phyloP scores from a whole-genome alignment of 768 basidiomycete genomes.

The Russula earlei region DNA sequence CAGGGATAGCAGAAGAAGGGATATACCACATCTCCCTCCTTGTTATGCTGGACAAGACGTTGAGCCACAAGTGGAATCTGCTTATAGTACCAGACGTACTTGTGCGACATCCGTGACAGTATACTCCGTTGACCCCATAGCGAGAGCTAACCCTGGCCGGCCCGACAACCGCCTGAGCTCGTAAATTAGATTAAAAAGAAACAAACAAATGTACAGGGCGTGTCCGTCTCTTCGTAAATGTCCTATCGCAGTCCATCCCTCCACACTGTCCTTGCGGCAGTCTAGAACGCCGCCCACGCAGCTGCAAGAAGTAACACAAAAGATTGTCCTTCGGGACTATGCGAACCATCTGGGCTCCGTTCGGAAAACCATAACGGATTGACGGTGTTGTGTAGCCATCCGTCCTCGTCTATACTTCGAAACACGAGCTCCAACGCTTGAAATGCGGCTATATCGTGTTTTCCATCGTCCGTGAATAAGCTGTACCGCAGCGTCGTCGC shows the following conservation, averaged over 20 bases:
- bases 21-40: conserved; percentile 68
- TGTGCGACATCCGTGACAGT: conserved; percentile 56
- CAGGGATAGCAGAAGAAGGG: neutral
- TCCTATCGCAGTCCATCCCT: neutral
- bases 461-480: conserved; percentile 30
- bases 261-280: neutral
- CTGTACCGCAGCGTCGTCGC: conserved; percentile 48
- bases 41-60: conserved; percentile 62
- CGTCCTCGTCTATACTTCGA: conserved; percentile 30
- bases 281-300: conserved; percentile 15
- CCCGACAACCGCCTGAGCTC: too few species aligned
- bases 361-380: neutral
- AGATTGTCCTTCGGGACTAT: conserved; percentile 19
- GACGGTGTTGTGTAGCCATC: conserved; percentile 19
- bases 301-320: conserved; percentile 19
- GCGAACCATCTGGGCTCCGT: conserved; percentile 1
- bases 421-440: conserved; percentile 32
- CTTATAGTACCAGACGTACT: conserved; percentile 32
- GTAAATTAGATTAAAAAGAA: neutral
- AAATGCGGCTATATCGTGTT: conserved; percentile 34
- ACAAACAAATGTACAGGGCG: neutral
- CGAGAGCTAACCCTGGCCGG: too few species aligned
- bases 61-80: neutral
- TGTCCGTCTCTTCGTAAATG: neutral
- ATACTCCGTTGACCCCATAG: too few species aligned